Base-by-base conservation (phyloP, 208 protist species). In the Acanthamoeba lenticulata region DNA sequence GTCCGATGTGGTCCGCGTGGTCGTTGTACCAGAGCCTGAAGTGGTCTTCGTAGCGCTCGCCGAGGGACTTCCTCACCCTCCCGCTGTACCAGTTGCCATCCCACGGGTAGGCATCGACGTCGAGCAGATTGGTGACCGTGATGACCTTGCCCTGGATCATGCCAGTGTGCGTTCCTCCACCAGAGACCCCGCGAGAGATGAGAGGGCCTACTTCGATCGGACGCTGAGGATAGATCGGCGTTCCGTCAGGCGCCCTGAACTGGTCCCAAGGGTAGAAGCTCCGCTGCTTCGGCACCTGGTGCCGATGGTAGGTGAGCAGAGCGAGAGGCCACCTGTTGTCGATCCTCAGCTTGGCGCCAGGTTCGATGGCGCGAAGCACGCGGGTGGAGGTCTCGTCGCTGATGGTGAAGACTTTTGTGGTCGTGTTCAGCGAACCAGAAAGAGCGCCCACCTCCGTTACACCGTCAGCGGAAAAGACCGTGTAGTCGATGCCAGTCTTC, bases 21-120 rank as follows among this genome's bases (percentile, higher is more conserved):
- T 83, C 72, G 44, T 83, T 83, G 72, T 34, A 83, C 72, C 72
- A 83, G 42, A 83, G 29, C 72, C 72, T 24, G 72, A 83, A 83
- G 72, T 83, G 36, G 72, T 83, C 44, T 21, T 83, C 44, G 72
- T 83, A 83, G 13, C 17, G 72, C 72, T 45, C 24, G 72, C 72
- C 72, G 17, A 83, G 72, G 72, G 72, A 42, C 72, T 83, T 34
- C 72, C 72, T 83, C 72, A 83, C 72, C 72, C 72, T 83, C 27
- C 32, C 32, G 72, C 72, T 83, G 72, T 83, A 83, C 72, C 72
- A 83, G 34, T 83, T 15, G 72, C 45, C 45, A 5, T 52, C 9
- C 45, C 45, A 52, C 9, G 45, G 45, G 45, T 52, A 52, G 45
- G 45, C 45, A 15, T 52, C 45, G 45, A 52, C 45, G 45, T 52